Base-by-base conservation (phyloP, 768 basidiomycete species). In the Serpula lacrymans region DNA sequence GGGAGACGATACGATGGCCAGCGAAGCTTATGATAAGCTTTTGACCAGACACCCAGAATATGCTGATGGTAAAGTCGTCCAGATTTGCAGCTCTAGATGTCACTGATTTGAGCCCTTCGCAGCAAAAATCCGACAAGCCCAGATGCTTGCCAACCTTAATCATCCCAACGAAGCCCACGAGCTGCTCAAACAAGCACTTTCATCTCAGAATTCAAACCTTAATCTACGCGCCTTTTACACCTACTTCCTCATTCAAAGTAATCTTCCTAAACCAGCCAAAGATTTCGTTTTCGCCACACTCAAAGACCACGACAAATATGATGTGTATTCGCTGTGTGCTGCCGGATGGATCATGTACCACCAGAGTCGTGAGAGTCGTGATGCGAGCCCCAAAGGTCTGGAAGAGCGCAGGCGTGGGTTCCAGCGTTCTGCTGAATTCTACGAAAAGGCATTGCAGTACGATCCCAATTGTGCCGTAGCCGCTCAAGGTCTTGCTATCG, bases 61-160 rank as follows among this genome's bases (percentile, higher is more conserved):
- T 57, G 78, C 93, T 17, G 95, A 97, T 57, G 95, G 94, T 95
- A 50, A 34, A 85, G 68, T 24, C 39, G 36, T 26, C 23, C n/a
- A 33, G 37, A 14, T 21, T 28, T 6, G 16, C 6, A 21, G 30
- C 26, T 25, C 39, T 11, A 29, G 28, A 5, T 4, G 13, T 5
- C 11, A 27, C 44, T 60, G 22, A 62, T 29, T 5, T 4, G 10
- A 29, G n/a, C n/a, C n/a, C 29, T 14, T 31, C 37, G 30, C 52
- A 98, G 95, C 94, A 49, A 98, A 98, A 70, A 79, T 95, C 31
- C 84, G 95, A 18, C 85, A 89, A 47, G 89, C 94, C 0, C 78
- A 86, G 13, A 83, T 97, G 75, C 71, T 84, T 0, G 70, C 80
- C 1, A 70, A 71, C 20, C 53, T 84, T 13, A 88, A 86, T 42